A percentile compares a stretch with the other conserved stretches of the same genome.
These are phyloP conservation scores for Backusella tuberculispora DNA, from an alignment of 192 early-diverging fungal genomes.

Conservation along the genomic window DNA sequence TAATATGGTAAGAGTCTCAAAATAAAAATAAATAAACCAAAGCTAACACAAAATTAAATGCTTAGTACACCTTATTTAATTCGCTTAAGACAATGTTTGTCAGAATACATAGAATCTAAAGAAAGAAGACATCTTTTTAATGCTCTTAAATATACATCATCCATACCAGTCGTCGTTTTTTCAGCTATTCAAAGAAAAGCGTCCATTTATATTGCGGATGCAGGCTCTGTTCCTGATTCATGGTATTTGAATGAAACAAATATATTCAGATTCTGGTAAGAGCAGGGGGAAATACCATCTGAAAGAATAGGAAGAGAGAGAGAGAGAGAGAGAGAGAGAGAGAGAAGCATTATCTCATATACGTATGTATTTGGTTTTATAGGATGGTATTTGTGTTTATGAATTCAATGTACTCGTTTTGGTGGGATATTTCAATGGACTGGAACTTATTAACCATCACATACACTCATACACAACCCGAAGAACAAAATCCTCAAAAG, in stretches of 20 bases:
- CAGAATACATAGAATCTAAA: slow-evolving; percentile 68
- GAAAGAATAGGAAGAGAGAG: no score
- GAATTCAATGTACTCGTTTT: slow-evolving; percentile 93
- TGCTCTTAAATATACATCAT: slow-evolving; percentile 89
- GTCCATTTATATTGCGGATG: slow-evolving; percentile 41
- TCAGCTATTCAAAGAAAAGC: slow-evolving; percentile 55
- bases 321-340: no score
- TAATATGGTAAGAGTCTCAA: slow-evolving; percentile 63
- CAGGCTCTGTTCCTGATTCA: slow-evolving; percentile 19
- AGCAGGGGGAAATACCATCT: not conserved
- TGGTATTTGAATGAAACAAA: slow-evolving; percentile 34
- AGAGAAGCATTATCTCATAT: not conserved
- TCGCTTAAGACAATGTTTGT: slow-evolving; percentile 78
- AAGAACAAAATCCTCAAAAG: slow-evolving; percentile 12
- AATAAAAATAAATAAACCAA: not conserved
- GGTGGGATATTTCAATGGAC: slow-evolving; percentile 95
- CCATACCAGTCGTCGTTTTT: slow-evolving; percentile 75
- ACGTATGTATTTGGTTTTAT: slow-evolving; percentile 10
- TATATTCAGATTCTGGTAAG: slow-evolving; percentile 47
- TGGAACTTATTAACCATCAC: slow-evolving; percentile 68
- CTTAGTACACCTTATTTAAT: slow-evolving; percentile 76
- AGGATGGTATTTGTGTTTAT: slow-evolving; percentile 69
- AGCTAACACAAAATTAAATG: slow-evolving; percentile 7
- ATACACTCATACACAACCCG: not conserved
- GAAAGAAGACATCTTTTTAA: slow-evolving; percentile 82